Base-by-base conservation (phyloP, 768 basidiomycete species). In the Lyophyllum shimeji region DNA sequence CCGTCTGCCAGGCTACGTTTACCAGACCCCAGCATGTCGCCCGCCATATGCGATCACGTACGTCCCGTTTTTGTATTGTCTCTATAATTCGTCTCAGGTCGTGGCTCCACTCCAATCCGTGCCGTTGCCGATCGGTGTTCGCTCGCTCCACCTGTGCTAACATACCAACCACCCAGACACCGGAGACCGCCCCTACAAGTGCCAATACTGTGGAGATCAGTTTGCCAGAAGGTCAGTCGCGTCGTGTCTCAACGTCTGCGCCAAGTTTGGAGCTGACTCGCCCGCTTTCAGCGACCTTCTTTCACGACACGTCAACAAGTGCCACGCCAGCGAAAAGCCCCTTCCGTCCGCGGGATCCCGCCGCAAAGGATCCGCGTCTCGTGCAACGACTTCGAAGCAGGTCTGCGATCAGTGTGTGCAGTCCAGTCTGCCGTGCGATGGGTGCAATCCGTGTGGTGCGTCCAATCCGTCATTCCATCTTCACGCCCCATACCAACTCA, bases 21-120 rank as follows among this genome's bases (percentile, higher is more conserved):
- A 94, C 92, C 21, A 81, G 91, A 50, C 91, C 91, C 25, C 91
- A 93, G 65, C 91, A 94, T 83, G 92, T 94, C 46, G 89, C 90
- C 0, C 76, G 91, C 48, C 92, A 93, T 72, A 93, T 93, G 90
- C 85, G 91, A 70, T 92, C 90, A 63, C 91, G 90, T 93, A 75
- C 74, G 90, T 85, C 46, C 55, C 34, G 55, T 50, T 60, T 44
- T 59, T 59, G 43, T 18, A 27, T 15, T 15, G 2, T 46, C 17
- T 40, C 3, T 2, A 15, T n/a, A n/a, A n/a, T n/a, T n/a, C n/a
- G n/a, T 40, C 6, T 40, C 5, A 2, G 15, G 39, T n/a, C 5
- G 39, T 2, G 17, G 39, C 39, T 40, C 39, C 39, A 40, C 39
- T 53, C 54, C 29, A 29, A 29, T 9, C 29, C 29, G 54, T 61